These are phyloP conservation scores for Cymbomonas tetramitiformis DNA, from an alignment of 139 green algal species.

Conservation along the genomic window DNA sequence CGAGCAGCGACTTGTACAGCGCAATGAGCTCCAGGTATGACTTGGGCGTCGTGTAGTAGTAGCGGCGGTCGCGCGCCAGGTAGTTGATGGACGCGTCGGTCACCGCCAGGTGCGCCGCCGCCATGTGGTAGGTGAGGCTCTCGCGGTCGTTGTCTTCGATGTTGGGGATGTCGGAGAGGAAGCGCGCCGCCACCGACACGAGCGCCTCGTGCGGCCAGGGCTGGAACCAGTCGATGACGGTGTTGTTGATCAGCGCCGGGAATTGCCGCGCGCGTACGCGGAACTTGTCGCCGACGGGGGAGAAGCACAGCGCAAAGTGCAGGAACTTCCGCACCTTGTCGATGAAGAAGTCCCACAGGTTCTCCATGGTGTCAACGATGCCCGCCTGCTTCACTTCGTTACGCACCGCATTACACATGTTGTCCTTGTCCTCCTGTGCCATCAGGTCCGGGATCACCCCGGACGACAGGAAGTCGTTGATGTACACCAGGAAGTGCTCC, in stretches of 20 bases:
- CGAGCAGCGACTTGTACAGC: too few relatives aligned
- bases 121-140: constrained; percentile 70
- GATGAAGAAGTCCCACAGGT: constrained; percentile 79
- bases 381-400: constrained; percentile 62
- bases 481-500: constrained; percentile 73
- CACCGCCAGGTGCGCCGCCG: constrained; percentile 55
- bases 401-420: constrained; percentile 64
- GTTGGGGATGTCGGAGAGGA: constrained; percentile 54
- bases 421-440: constrained; percentile 56
- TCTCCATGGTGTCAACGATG: constrained; percentile 60
- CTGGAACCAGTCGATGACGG: constrained; percentile 68
- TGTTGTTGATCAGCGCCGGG: constrained; percentile 71
- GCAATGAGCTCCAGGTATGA: too few relatives aligned
- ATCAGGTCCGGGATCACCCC: constrained; percentile 66
- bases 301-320: constrained; percentile 80
- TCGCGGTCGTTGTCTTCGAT: constrained; percentile 45
- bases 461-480: constrained; percentile 76
- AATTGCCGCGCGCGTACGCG: constrained; percentile 67
- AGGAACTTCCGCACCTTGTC: constrained; percentile 66
- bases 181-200: constrained; percentile 57
- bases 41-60: too few relatives aligned
- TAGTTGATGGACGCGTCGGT: constrained; percentile 34
- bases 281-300: constrained; percentile 77
- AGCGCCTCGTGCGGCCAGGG: constrained; percentile 68
- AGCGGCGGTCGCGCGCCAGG: too few relatives aligned